A percentile compares a stretch with the other conserved stretches of the same genome.
These are phyloP conservation scores for Cucurbita argyrosperma DNA, from an alignment of 306 rosid genomes.

Conservation along the genomic window DNA sequence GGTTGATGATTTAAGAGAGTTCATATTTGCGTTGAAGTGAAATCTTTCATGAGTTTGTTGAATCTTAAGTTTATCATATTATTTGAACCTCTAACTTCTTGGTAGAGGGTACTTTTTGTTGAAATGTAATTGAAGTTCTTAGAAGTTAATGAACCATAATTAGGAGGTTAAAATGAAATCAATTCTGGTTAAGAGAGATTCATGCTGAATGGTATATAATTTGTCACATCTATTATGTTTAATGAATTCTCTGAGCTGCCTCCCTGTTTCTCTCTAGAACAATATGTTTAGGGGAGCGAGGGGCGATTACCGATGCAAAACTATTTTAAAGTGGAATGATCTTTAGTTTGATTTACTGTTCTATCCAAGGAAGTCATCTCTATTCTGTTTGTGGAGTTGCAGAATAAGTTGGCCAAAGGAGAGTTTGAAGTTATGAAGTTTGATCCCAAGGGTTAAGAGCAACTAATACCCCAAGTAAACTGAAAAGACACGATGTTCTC, in stretches of 20 bases:
- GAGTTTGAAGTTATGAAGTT: constrained; percentile 23
- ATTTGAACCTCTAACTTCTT: neutral
- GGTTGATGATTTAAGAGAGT: neutral
- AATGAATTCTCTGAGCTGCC: neutral
- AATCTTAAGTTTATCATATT: neutral
- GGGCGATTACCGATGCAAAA: neutral
- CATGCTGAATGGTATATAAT: neutral
- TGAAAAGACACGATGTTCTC: constrained; percentile 61
- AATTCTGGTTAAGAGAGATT: neutral
- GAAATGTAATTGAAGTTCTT: neutral
- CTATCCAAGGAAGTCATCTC: constrained; percentile 6
- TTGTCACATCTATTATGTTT: neutral
- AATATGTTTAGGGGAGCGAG: neutral
- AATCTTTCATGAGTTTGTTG: neutral
- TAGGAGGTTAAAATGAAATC: neutral
- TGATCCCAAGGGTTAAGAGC: constrained; percentile 26
- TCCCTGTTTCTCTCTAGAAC: neutral
- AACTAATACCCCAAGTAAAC: constrained; percentile 7
- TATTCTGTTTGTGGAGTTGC: constrained; percentile 12
- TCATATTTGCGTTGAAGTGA: neutral
- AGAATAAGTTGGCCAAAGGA: constrained; percentile 7
- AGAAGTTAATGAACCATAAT: neutral
- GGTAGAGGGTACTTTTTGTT: neutral
- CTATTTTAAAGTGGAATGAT: neutral
- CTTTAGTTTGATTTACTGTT: neutral